Evolutionary conservation across 306 rosid genomes (phyloP), one percentile per base, ranked within the genome.

Genomic region (Pueraria montana): DNA sequence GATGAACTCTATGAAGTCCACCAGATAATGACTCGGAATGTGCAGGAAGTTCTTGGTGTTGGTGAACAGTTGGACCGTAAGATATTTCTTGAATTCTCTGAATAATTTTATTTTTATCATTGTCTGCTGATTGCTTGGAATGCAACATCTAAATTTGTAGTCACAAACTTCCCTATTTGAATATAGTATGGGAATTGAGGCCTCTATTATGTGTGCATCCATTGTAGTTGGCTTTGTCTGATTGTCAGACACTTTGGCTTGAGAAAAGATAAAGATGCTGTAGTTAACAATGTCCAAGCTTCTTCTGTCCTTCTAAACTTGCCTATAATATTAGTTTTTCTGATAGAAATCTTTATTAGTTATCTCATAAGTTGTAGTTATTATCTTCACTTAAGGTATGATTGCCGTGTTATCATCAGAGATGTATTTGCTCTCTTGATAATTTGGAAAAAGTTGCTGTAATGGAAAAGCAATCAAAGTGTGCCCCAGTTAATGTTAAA

Each of bases 1-100:
- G 99, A 96, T 86, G 99, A 96, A 83, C 98, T 96, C 42, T 96
- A 94, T 78, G 99, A 96, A 89, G 99, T 96, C 87, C 98, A 96
- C 85, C 99, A 94, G 88, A 92, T 96, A 79, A 94, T 96, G 98
- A 96, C 99, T 59, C 97, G 99, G 21, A 96, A 96, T 89, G 99
- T 96, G 87, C 99, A 94, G 89, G 99, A 96, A 84, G 98, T 96
- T 87, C 97, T 96, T 81, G 99, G 99, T 84, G 99, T 96, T 79
- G 99, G 99, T 64, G 98, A 96, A 91, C 96, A 94, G 87, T 90
- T 96, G 93, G 98, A 96, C 85, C 98, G 99, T 96, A 94, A 91
- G 99, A 67, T 55, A 67, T 78, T 87, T 64, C 36, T 80, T 76
- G 71, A 53, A 82, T 49, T 87, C 40, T 72, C 61, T 73, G 56